Conservation (phyloP, 495 filamentous ascomycete genomes). For the Pyronema domesticum region DNA sequence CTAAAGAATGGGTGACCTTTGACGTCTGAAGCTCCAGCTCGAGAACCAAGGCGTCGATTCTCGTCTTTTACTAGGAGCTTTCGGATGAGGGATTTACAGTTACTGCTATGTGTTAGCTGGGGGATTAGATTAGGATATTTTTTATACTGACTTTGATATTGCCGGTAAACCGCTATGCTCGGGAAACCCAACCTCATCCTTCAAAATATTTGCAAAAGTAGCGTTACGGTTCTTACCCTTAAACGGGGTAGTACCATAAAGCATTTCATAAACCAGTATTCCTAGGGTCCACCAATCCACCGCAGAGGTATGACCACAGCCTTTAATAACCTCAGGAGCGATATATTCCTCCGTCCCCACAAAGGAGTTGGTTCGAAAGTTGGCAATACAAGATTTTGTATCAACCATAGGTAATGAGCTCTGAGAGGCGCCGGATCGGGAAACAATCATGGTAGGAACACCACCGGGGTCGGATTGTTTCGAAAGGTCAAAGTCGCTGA, state of each 20-base stretch:
- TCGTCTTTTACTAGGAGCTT: conserved; percentile 98
- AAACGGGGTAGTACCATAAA: conserved; percentile 97
- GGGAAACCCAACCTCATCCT: conserved; percentile 88
- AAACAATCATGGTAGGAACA: conserved; percentile 91
- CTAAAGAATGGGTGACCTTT: conserved; percentile 95
- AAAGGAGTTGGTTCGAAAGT: conserved; percentile 96
- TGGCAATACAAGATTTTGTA: conserved; percentile 93
- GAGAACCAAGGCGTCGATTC: conserved; percentile 79
- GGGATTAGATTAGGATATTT: background rate
- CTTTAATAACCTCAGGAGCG: conserved; percentile 95
- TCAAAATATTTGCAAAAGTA: conserved; percentile 91
- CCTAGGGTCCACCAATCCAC: conserved; percentile 99
- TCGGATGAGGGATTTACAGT: conserved; percentile 91
- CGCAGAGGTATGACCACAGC: conserved; percentile 91
- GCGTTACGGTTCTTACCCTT: conserved; percentile 98
- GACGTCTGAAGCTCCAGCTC: conserved; percentile 90
- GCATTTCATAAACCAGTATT: conserved; percentile 94
- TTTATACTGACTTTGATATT: conserved; percentile 61
- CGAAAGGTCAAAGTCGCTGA: conserved; percentile 95
- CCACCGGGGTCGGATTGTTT: conserved; percentile 95
- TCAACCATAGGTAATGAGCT: conserved; percentile 84
- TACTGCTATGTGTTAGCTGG: conserved; percentile 32
- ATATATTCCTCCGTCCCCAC: conserved; percentile 98
- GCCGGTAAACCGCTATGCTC: conserved; percentile 68
- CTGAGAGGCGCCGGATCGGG: conserved; percentile 61